phyloP scores from a whole-genome alignment of 2,329 filamentous ascomycete species.

The Malbranchea cinnamomea region DNA sequence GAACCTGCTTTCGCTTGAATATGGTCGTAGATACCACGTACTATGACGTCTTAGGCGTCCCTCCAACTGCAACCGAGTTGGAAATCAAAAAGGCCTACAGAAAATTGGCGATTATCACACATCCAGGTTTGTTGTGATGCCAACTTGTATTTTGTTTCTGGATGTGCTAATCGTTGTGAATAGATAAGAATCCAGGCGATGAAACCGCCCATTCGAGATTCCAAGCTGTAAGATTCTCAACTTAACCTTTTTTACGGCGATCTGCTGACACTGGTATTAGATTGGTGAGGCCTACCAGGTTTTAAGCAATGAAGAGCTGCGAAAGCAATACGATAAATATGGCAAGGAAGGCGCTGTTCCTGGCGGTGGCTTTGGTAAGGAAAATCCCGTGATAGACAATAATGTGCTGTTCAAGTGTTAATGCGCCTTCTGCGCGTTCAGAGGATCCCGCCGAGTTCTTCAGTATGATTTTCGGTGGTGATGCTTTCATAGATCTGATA shows the following conservation, averaged over 20 bases:
- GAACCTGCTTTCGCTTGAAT: conserved; percentile 9
- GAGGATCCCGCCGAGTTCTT: conserved; percentile 96
- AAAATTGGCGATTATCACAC: conserved; percentile 85
- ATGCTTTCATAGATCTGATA: conserved; percentile 91
- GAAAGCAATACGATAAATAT: conserved; percentile 89
- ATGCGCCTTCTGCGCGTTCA: conserved; percentile 15
- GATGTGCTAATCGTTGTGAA: conserved; percentile 11
- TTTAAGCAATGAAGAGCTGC: conserved; percentile 71
- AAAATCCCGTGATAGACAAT: conserved; percentile 1
- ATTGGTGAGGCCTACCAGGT: conserved; percentile 61
- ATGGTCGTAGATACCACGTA: conserved; percentile 86
- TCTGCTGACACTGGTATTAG: conserved; percentile 21
- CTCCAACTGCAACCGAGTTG: conserved; percentile 70
- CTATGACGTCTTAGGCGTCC: conserved; percentile 74
- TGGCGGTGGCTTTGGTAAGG: conserved; percentile 66
- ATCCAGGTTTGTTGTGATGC: conserved; percentile 48
- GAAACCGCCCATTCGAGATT: conserved; percentile 89
- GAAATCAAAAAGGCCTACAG: conserved; percentile 97
- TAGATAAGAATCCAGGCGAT: conserved; percentile 96
- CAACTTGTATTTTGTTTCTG: conserved; percentile 2
- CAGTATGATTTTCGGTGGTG: conserved; percentile 92
- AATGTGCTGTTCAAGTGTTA: too few relatives aligned
- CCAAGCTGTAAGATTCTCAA: conserved; percentile 50
- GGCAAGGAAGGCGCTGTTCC: conserved; percentile 92
- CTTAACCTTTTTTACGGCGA: conserved; percentile 5